Base-by-base conservation (phyloP, 2,329 filamentous ascomycete genomes). In the Chrysosporium queenslandicum region DNA sequence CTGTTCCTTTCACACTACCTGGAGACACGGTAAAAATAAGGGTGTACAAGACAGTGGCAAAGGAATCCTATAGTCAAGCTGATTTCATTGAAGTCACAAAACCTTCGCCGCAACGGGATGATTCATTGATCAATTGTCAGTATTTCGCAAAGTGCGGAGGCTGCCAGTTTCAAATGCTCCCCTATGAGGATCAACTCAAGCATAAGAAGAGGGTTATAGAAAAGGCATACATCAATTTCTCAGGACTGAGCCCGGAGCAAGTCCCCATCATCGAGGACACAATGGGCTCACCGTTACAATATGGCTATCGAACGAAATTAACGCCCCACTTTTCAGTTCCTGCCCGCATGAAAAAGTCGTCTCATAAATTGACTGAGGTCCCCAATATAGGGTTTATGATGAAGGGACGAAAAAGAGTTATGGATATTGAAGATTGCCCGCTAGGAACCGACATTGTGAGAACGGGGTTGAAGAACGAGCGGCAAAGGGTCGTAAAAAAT, bases 401-500 rank as follows among this genome's bases (percentile, higher is more conserved):
- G 57, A 97, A 96, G 69, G 87, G 86, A n/a, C 80, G 79, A 45
- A 77, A 83, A 53, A 77, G 77, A 56, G 90, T 90, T 2, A 74
- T 98, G 57, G 92, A 98, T 64, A 97, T 98, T 58, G 92, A 98
- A 67, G 90, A 97, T 66, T 98, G 92, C 61, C 92, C 92, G 4
- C 94, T 98, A 56, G 92, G 87, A 47, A 98, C 92, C 1, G 82
- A 87, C 27, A 86, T 86, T 34, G 85, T 98, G 14, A 79, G 87
- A 23, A 76, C 79, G 58, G 92, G 91, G 23, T 82, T 96, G 74
- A 81, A 77, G 60, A 77, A 78, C 6, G 91, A 96, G 73, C 77
- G 91, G n/a, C 77, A 78, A 63, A 80, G 86, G 53, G 87, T 97
- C 59, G 76, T 77, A 1, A 72, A 77, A 21, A 84, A 92, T 56